Conservation (phyloP, 352 stramenopile genomes). For the Pythium guiyangense region DNA sequence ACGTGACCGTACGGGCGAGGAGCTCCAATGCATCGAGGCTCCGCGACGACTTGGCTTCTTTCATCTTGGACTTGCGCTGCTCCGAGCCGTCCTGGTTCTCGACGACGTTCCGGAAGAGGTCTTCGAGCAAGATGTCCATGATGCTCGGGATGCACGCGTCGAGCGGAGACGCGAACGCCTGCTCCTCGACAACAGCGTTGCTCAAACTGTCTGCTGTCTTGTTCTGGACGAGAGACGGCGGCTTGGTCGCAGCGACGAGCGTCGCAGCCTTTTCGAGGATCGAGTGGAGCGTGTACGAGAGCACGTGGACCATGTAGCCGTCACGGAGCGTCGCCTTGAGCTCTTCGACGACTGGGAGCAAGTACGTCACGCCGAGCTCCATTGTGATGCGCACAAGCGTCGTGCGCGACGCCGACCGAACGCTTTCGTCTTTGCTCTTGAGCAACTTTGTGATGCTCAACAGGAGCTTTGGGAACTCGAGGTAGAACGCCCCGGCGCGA, state of each 20-base stretch:
- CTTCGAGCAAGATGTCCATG: constrained; percentile 75
- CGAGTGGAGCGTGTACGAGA: constrained; percentile 84
- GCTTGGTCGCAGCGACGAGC: constrained; percentile 47
- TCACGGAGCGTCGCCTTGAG: constrained; percentile 79
- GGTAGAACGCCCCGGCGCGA: constrained; percentile 85
- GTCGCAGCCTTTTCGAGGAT: constrained; percentile 76
- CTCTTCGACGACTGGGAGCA: constrained; percentile 83
- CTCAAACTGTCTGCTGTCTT: constrained; percentile 10
- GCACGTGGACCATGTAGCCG: constrained; percentile 82
- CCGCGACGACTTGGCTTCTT: constrained; percentile 73
- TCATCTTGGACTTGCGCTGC: constrained; percentile 83
- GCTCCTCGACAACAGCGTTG: constrained; percentile 19
- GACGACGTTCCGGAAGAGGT: constrained; percentile 72
- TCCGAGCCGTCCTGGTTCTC: constrained; percentile 53
- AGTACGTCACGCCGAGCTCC: constrained; percentile 82
- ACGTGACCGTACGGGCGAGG: constrained; percentile 76
- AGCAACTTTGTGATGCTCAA: constrained; percentile 84
- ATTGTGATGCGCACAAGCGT: constrained; percentile 95
- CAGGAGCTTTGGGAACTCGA: constrained; percentile 93
- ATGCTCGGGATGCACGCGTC: constrained; percentile 78
- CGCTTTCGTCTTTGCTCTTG: constrained; percentile 90
- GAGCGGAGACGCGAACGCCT: constrained; percentile 50
- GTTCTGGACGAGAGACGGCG: constrained; percentile 27
- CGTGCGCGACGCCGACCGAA: constrained; percentile 87
- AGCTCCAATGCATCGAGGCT: constrained; percentile 79